These are phyloP conservation scores for Pneumocystis murina DNA, from an alignment of 1,139 yeast genomes.

Conservation along the genomic window DNA sequence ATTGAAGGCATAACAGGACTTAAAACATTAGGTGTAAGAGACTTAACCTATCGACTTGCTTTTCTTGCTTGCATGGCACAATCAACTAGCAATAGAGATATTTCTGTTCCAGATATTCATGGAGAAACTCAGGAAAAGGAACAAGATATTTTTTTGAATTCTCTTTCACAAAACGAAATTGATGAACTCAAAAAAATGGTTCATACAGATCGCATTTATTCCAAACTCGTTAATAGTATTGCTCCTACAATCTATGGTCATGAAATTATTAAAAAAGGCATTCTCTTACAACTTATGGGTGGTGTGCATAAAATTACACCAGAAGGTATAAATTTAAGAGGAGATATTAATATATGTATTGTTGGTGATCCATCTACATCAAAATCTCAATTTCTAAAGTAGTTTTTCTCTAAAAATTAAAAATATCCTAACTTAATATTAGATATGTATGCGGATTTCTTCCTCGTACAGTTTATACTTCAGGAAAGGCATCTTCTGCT, in stretches of 20 bases:
- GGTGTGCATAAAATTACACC: conserved; percentile 93
- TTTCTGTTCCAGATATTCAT: conserved; percentile 30
- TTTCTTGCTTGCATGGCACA: conserved; percentile 80
- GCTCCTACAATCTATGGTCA: conserved; percentile 98
- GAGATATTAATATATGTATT: conserved; percentile 90
- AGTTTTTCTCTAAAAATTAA: neutral
- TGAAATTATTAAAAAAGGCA: conserved; percentile 84
- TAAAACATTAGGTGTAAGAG: conserved; percentile 80
- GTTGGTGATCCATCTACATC: conserved; percentile 99
- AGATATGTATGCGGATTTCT: conserved; percentile 72
- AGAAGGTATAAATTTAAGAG: conserved; percentile 90
- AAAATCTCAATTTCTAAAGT: conserved; percentile 81
- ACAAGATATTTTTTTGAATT: conserved; percentile 66
- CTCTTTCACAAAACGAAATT: conserved; percentile 70
- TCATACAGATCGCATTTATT: conserved; percentile 71
- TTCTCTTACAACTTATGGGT: conserved; percentile 73
- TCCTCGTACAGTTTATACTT: conserved; percentile 90
- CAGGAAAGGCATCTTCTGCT: conserved; percentile 97
- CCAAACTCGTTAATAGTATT: conserved; percentile 71
- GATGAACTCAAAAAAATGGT: conserved; percentile 82
- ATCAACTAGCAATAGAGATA: conserved; percentile 25
- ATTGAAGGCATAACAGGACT: conserved; percentile 78
- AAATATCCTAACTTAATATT: neutral
- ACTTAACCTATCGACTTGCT: conserved; percentile 80
- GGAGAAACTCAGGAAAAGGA: conserved; percentile 36